Evolutionary conservation across 345 rosid species (phyloP).

Genomic region (Populus davidiana): DNA sequence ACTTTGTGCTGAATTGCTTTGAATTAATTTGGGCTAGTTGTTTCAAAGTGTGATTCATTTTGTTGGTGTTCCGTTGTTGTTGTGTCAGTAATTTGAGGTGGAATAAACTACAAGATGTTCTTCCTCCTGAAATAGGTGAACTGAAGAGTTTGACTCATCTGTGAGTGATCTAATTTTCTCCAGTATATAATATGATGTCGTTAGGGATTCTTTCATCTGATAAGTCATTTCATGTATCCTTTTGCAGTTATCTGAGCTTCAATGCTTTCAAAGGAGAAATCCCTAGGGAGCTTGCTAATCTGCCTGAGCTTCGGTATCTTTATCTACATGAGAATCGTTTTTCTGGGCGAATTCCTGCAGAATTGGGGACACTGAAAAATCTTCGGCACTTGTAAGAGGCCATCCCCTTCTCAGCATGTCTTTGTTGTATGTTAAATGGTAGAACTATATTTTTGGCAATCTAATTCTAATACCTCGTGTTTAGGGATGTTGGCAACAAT

Average conservation of each 20-base stretch:
- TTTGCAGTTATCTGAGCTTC: constrained; percentile 81
- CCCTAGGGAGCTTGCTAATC: constrained; percentile 78
- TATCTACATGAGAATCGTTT: constrained; percentile 93
- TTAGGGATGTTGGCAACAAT: constrained; percentile 91
- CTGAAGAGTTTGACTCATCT: constrained; percentile 85
- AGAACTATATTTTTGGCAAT: not conserved
- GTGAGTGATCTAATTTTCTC: constrained; percentile 41
- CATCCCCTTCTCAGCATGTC: not conserved
- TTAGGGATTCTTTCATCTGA: not conserved
- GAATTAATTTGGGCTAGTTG: not conserved
- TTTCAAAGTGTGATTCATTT: not conserved
- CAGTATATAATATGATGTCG: not conserved
- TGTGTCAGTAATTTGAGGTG: constrained; percentile 73
- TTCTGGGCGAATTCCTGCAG: constrained; percentile 78
- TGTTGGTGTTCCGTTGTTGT: constrained; percentile 1
- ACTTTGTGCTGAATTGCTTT: not conserved
- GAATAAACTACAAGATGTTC: constrained; percentile 88
- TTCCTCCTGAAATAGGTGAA: constrained; percentile 88
- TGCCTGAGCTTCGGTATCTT: constrained; percentile 87
- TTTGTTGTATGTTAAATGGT: not conserved
- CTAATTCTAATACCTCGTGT: constrained; percentile 2
- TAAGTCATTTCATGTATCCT: not conserved
- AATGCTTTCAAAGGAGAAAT: constrained; percentile 92
- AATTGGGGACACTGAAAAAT: constrained; percentile 66
- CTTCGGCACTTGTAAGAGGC: constrained; percentile 31